A percentile compares a stretch with the other conserved stretches of the same genome.
Evolutionary conservation across 495 filamentous ascomycete species (phyloP).

Genomic region (Tetracladium setigerum): DNA sequence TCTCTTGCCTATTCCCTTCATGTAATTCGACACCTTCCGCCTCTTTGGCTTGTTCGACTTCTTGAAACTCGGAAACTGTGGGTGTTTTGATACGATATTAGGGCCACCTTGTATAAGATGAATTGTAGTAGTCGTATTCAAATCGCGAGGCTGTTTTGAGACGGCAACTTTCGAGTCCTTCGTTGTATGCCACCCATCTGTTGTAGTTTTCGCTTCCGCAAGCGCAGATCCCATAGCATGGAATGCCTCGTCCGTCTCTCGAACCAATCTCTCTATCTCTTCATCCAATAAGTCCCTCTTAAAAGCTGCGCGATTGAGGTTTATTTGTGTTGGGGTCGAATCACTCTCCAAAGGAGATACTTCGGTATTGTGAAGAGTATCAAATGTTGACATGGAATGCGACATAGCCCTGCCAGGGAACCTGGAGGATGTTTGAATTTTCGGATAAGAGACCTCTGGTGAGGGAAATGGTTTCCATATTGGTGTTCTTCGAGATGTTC

Average conservation of each 20-base stretch:
- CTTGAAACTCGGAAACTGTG: conserved; percentile 17
- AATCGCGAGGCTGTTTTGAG: not conserved
- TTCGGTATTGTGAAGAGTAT: conserved; percentile 21
- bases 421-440: not conserved
- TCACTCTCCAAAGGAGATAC: conserved; percentile 19
- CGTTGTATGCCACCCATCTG: conserved; percentile 10
- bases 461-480: not conserved
- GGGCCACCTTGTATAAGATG: too few species aligned
- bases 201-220: conserved; percentile 25
- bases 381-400: conserved; percentile 17
- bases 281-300: conserved; percentile 16
- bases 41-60: conserved; percentile 31
- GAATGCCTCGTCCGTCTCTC: conserved; percentile 38
- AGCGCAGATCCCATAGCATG: conserved; percentile 26
- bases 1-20: conserved; percentile 23
- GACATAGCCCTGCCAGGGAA: not conserved
- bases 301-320: conserved; percentile 6
- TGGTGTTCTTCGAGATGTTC: conserved; percentile 14
- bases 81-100: not conserved
- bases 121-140: not conserved
- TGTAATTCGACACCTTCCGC: conserved; percentile 29
- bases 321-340: conserved; percentile 16
- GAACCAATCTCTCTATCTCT: conserved; percentile 35
- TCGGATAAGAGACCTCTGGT: not conserved
- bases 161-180: too few species aligned